Evolutionary conservation across 768 basidiomycete species (phyloP), one percentile per base, ranked within the genome.

Genomic region (Kwoniella botswanensis): DNA sequence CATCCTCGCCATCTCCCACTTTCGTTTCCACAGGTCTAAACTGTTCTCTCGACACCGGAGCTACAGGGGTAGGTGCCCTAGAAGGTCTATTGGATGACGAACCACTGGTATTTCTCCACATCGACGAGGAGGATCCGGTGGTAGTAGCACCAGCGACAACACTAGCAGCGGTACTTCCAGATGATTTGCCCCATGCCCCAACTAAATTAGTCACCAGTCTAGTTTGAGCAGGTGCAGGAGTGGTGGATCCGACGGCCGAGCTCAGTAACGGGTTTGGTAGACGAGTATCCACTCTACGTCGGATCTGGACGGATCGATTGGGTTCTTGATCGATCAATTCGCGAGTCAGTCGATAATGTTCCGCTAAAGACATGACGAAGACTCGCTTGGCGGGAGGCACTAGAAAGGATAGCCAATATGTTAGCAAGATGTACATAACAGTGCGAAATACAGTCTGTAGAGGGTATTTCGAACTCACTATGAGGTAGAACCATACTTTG

Each of bases 311-410:
- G 74, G 93, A 91, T 69, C 74, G 64, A 78, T 92, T 88, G 0
- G 96, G 96, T 76, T 97, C 96, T 76, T 92, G 91, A 81, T 98
- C 96, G 21, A 99, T 88, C 86, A 94, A 89, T 75, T 92, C 88
- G 0, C 91, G 89, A 71, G 93, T 91, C 81, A 98, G 88, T 21
- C 93, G 87, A 80, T 96, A 98, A 4, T 90, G 84, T 7, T 87
- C 85, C 1, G 93, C 92, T 22, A 97, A 70, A 18, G 64, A 41
- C 35, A 85, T 88, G 4, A 94, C 93, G 80, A 97, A 96, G 76
- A 92, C 90, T 59, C 94, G 88, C 67, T 92, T 89, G 7, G 90
- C 88, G 67, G 89, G 89, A 0, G 94, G 93, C 62, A 97, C 77
- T 80, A 88, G 2, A 11, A 54, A 1, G 21, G 0, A 15, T 22